phyloP scores from a whole-genome alignment of 306 rosid species.

The Lagenaria siceraria region DNA sequence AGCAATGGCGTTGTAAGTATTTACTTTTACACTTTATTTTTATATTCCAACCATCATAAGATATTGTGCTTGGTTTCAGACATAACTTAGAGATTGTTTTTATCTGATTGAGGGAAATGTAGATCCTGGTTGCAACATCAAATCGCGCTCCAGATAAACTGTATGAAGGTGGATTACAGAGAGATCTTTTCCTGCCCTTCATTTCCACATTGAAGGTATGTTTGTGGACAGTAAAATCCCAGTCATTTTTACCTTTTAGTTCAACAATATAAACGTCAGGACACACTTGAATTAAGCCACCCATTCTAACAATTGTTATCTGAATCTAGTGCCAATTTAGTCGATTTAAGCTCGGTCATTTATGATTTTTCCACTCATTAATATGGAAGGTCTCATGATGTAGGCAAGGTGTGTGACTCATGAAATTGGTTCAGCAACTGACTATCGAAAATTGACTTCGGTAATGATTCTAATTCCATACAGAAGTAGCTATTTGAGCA shows the following conservation, averaged over 20 bases:
- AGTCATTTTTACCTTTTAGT: not conserved
- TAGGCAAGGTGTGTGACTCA: constrained; percentile 81
- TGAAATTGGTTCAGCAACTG: constrained; percentile 80
- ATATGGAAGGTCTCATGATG: constrained; percentile 8
- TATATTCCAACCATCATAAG: not conserved
- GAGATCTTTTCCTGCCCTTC: constrained; percentile 92
- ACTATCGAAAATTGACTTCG: constrained; percentile 89
- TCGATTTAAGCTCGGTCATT: not conserved
- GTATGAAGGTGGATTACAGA: constrained; percentile 92
- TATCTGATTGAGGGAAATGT: constrained; percentile 27
- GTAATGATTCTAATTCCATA: constrained; percentile 26
- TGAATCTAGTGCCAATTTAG: not conserved
- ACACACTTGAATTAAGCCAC: not conserved
- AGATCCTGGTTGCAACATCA: constrained; percentile 92
- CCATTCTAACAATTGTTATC: not conserved
- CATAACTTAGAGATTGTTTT: not conserved
- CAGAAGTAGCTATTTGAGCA: not conserved
- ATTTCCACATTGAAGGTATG: constrained; percentile 71
- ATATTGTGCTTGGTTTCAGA: not conserved
- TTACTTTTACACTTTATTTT: not conserved
- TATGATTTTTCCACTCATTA: not conserved
- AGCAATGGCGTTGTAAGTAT: constrained; percentile 68
- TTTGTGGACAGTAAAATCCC: not conserved
- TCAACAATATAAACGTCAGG: not conserved
- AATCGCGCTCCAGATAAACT: constrained; percentile 92